These are phyloP conservation scores for Funneliformis mosseae DNA, from an alignment of 192 early-diverging fungal genomes.

Conservation along the genomic window DNA sequence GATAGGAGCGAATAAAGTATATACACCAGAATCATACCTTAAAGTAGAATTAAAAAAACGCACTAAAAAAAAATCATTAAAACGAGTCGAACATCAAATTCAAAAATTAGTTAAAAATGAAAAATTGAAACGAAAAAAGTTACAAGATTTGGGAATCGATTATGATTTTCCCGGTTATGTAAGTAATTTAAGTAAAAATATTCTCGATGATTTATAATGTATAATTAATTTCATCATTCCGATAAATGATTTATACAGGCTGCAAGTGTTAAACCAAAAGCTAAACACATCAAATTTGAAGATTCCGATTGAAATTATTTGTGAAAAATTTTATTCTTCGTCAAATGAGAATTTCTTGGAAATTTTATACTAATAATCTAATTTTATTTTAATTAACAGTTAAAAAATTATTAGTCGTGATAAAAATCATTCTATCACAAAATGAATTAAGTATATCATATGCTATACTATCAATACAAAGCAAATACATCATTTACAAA, in stretches of 20 bases:
- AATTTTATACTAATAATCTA: no score
- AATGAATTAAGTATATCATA: no score
- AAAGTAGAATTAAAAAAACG: conserved; percentile 62
- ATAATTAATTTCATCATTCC: not conserved
- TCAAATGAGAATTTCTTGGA: no score
- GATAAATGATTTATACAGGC: not conserved
- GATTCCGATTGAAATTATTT: not conserved
- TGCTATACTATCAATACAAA: no score
- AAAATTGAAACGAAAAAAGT: conserved; percentile 58
- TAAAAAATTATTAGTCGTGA: no score
- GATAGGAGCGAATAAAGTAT: conserved; percentile 68
- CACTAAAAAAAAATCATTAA: conserved; percentile 63
- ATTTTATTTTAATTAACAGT: no score
- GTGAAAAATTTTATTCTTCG: no score
- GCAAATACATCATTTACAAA: not conserved
- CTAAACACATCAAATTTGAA: not conserved
- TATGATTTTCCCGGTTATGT: conserved; percentile 86
- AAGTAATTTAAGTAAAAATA: not conserved
- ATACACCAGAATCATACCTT: conserved; percentile 61
- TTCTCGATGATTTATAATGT: not conserved
- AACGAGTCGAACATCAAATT: conserved; percentile 49
- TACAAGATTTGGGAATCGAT: conserved; percentile 77
- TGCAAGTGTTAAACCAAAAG: not conserved
- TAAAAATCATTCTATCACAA: no score
- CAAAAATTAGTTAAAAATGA: conserved; percentile 60